Conservation (phyloP, 2,329 filamentous ascomycete genomes). For the Pseudogymnoascus sp. region DNA sequence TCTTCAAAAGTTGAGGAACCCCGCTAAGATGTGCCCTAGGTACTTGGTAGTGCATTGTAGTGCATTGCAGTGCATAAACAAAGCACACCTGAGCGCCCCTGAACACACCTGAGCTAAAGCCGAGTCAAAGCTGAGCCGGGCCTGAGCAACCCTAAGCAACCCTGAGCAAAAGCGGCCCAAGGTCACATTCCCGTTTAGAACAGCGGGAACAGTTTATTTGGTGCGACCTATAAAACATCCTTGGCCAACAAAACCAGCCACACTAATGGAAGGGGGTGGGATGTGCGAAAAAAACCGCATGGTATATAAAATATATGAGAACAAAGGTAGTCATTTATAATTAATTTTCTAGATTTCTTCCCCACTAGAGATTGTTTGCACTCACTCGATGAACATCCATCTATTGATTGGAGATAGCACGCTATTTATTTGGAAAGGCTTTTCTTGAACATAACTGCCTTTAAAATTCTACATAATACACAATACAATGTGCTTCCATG, state of each 20-base stretch:
- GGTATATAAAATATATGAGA: background rate
- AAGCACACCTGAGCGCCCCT: background rate
- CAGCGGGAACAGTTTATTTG: background rate
- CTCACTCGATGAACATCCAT: background rate
- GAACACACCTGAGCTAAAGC: background rate
- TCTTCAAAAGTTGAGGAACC: too few relatives aligned
- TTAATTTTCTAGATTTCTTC: background rate
- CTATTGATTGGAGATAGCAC: background rate
- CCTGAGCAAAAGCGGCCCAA: slow-evolving; percentile 9
- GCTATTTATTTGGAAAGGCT: background rate
- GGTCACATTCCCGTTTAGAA: too few relatives aligned
- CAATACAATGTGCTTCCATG: background rate
- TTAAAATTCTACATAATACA: background rate
- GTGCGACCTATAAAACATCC: background rate
- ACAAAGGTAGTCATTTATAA: background rate
- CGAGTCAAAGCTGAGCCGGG: slow-evolving; percentile 12
- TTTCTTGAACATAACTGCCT: background rate
- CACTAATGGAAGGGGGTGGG: background rate
- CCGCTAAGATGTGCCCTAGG: too few relatives aligned
- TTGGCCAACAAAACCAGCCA: background rate
- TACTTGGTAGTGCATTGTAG: background rate
- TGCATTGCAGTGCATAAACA: background rate
- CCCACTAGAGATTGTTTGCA: background rate
- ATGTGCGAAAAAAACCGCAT: background rate
- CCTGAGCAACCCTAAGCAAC: slow-evolving; percentile 15